These are phyloP conservation scores for Populus ilicifolia DNA, from an alignment of 345 rosid genomes.

Conservation along the genomic window DNA sequence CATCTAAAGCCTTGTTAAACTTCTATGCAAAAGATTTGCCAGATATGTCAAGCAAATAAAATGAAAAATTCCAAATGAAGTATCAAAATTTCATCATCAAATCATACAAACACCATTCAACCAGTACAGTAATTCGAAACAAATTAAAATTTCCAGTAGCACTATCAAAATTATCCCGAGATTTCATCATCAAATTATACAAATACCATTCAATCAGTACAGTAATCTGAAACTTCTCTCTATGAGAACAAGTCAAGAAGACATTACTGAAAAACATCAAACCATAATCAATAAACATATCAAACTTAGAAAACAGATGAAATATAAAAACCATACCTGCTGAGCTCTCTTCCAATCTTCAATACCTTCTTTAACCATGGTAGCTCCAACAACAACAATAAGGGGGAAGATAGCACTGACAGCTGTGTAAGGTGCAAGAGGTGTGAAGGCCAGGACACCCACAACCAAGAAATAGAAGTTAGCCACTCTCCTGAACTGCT, in stretches of 20 bases:
- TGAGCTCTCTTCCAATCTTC: conserved; percentile 81
- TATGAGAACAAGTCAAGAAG: neutral
- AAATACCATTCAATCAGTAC: neutral
- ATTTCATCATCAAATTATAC: neutral
- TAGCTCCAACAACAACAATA: conserved; percentile 63
- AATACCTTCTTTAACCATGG: conserved; percentile 84
- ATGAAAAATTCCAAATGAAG: neutral
- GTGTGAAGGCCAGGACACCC: conserved; percentile 71
- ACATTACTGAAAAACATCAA: neutral
- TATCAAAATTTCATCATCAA: neutral
- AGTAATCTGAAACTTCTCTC: neutral
- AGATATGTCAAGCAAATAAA: neutral
- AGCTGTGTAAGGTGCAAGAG: conserved; percentile 70
- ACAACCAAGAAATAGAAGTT: conserved; percentile 75
- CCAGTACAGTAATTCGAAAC: neutral
- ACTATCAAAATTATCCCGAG: neutral
- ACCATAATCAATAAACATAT: neutral
- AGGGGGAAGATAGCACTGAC: conserved; percentile 70
- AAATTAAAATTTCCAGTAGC: neutral
- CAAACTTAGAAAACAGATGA: conserved; percentile 5
- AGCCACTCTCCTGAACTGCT: conserved; percentile 95
- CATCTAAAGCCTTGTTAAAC: neutral
- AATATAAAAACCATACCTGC: conserved; percentile 48
- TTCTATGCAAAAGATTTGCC: neutral
- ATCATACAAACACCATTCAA: neutral